Percentiles rank a stretch among this genome's conserved stretches.
Evolutionary conservation across 1,284 basidiomycete species (phyloP).

Genomic region (Schizopora paradoxa): DNA sequence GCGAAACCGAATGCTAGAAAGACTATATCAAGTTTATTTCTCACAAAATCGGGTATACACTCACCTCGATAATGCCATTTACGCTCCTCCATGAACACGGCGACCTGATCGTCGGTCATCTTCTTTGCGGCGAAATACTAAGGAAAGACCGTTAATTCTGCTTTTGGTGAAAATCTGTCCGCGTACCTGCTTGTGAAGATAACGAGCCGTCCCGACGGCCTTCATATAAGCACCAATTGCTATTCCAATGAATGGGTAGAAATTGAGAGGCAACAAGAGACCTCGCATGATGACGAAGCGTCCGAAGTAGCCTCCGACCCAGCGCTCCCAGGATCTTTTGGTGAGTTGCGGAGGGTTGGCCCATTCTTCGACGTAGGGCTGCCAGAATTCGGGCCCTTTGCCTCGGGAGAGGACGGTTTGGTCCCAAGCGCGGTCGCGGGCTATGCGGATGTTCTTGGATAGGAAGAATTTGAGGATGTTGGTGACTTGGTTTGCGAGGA

Average conservation of each 20-base stretch:
- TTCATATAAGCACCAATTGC: conserved; percentile 61
- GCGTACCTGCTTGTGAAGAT: conserved; percentile 64
- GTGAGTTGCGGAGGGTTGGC: conserved; percentile 52
- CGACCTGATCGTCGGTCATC: conserved; percentile 65
- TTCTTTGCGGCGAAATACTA: conserved; percentile 80
- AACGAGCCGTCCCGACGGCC: conserved; percentile 61
- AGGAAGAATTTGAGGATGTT: conserved; percentile 76
- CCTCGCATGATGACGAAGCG: conserved; percentile 46
- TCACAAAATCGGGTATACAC: conserved; percentile 23
- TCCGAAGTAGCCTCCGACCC: conserved; percentile 44
- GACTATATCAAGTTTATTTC: not conserved
- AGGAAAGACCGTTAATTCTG: conserved; percentile 12
- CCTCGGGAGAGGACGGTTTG: conserved; percentile 76
- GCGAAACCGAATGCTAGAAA: conserved; percentile 74
- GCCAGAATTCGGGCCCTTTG: conserved; percentile 81
- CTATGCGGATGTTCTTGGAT: conserved; percentile 69
- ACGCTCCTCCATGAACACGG: conserved; percentile 78
- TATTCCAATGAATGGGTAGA: conserved; percentile 69
- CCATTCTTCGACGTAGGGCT: conserved; percentile 86
- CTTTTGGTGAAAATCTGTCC: not conserved
- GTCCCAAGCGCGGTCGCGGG: conserved; percentile 71
- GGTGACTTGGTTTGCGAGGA: conserved; percentile 69
- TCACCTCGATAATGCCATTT: conserved; percentile 80
- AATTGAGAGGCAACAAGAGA: conserved; percentile 62
- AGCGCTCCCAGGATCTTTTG: conserved; percentile 33